Evolutionary conservation across 2,329 filamentous ascomycete genomes (phyloP).

Genomic region (Colletotrichum cereale): DNA sequence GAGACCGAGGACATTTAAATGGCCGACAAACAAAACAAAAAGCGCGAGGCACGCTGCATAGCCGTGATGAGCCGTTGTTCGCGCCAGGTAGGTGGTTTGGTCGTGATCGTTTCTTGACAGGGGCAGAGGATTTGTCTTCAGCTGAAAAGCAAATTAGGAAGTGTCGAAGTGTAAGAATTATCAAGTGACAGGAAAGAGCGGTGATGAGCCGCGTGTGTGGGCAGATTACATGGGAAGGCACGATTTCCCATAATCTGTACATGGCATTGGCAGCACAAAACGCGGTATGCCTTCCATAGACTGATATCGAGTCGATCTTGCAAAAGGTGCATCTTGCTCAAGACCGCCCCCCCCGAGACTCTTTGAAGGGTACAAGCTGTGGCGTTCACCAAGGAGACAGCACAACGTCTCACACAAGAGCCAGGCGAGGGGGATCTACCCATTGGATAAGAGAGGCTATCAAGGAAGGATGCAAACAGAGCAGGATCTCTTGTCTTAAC

Average conservation of each 20-base stretch:
- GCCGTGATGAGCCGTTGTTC: not conserved
- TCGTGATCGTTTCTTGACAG: not conserved
- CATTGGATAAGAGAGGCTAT: too few relatives aligned
- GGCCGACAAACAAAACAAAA: not conserved
- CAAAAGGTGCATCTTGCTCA: not conserved
- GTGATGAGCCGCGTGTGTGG: not conserved
- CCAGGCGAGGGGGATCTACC: not conserved
- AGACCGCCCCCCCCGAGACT: not conserved
- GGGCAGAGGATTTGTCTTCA: not conserved
- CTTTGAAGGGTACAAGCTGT: not conserved
- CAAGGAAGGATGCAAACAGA: not conserved
- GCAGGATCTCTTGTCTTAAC: conserved; percentile 6
- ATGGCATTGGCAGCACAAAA: not conserved
- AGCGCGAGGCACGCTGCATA: conserved; percentile 5
- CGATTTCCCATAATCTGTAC: not conserved
- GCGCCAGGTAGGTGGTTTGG: not conserved
- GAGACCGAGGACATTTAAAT: not conserved
- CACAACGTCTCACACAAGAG: not conserved
- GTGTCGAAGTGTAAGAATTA: not conserved
- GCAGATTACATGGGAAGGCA: not conserved
- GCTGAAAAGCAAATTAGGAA: not conserved
- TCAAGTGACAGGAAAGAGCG: not conserved
- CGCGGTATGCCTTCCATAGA: not conserved
- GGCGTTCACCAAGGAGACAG: not conserved
- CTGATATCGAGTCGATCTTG: too few relatives aligned